These are phyloP conservation scores for Cladosporium sp. DNA, from an alignment of 2,329 filamentous ascomycete species.

Conservation along the genomic window DNA sequence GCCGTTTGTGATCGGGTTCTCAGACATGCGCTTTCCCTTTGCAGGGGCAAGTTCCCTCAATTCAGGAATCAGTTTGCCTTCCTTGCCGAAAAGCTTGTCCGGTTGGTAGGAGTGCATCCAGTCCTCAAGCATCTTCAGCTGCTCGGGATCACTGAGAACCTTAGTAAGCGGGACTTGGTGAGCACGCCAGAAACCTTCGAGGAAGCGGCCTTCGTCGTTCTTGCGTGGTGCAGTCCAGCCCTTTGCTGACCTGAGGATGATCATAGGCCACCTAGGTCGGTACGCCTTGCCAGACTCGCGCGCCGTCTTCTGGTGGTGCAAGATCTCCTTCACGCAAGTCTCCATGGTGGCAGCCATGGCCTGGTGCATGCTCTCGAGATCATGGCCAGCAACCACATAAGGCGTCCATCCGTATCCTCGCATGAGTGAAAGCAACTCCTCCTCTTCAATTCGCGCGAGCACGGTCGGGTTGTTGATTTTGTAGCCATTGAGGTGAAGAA, in stretches of 20 bases:
- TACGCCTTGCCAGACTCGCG: slow-evolving; percentile 69
- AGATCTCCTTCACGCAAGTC: slow-evolving; percentile 70
- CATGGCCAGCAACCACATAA: slow-evolving; percentile 77
- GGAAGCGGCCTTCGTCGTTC: slow-evolving; percentile 64
- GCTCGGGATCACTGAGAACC: slow-evolving; percentile 62
- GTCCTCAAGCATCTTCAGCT: slow-evolving; percentile 68
- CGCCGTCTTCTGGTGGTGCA: slow-evolving; percentile 68
- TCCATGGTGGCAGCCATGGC: slow-evolving; percentile 79
- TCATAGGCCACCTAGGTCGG: slow-evolving; percentile 76
- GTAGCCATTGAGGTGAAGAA: slow-evolving; percentile 80
- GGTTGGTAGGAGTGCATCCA: slow-evolving; percentile 80
- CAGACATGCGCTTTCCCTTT: slow-evolving; percentile 71
- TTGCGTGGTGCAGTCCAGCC: slow-evolving; percentile 78
- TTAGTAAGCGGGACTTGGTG: slow-evolving; percentile 78
- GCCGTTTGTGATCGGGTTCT: slow-evolving; percentile 74
- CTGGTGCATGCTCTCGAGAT: slow-evolving; percentile 75
- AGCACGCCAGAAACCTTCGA: slow-evolving; percentile 76
- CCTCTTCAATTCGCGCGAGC: slow-evolving; percentile 71
- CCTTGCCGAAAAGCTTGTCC: slow-evolving; percentile 67
- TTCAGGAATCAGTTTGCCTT: slow-evolving; percentile 64
- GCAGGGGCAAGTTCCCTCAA: slow-evolving; percentile 66
- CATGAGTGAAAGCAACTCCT: slow-evolving; percentile 71
- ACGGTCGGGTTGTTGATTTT: slow-evolving; percentile 82
- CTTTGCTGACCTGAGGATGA: slow-evolving; percentile 75
- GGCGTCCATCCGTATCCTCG: slow-evolving; percentile 76